Conservation (phyloP, 2,329 filamentous ascomycete genomes). For the Dactylellina drechsleri region DNA sequence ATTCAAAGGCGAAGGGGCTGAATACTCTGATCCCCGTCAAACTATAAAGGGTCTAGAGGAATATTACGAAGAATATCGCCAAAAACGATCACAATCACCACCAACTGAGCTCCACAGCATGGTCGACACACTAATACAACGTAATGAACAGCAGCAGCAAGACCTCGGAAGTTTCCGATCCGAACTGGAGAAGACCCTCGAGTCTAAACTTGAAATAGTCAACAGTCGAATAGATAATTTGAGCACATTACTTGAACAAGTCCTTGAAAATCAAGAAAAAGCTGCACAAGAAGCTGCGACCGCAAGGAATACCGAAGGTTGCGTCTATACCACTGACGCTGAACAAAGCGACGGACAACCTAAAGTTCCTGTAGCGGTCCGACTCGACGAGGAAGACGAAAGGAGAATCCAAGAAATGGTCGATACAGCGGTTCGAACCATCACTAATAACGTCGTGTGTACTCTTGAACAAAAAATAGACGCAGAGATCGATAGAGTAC, state of each 20-base stretch:
- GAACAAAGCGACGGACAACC: slow-evolving; percentile 16
- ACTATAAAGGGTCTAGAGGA: too few relatives aligned
- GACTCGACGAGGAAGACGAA: slow-evolving; percentile 29
- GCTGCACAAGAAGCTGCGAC: background rate
- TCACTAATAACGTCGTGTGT: background rate
- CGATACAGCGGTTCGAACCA: background rate
- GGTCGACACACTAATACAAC: background rate
- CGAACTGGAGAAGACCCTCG: background rate
- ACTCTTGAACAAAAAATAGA: background rate
- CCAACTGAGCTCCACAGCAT: background rate
- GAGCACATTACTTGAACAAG: slow-evolving; percentile 17
- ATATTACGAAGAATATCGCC: background rate
- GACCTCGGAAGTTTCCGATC: background rate
- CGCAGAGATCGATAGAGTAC: slow-evolving; percentile 2
- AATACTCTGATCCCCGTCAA: too few relatives aligned
- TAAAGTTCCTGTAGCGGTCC: slow-evolving; percentile 22
- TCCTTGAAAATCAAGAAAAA: slow-evolving; percentile 36
- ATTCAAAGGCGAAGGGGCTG: background rate
- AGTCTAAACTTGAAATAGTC: slow-evolving; percentile 3
- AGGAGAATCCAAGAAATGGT: slow-evolving; percentile 11
- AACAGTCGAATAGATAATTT: slow-evolving; percentile 12
- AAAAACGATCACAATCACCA: background rate
- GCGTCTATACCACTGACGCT: slow-evolving; percentile 21
- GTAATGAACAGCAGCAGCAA: background rate
- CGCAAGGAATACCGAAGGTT: slow-evolving; percentile 12